These are phyloP conservation scores for Amanita subjunquillea DNA, from an alignment of 768 basidiomycete genomes.

Conservation along the genomic window DNA sequence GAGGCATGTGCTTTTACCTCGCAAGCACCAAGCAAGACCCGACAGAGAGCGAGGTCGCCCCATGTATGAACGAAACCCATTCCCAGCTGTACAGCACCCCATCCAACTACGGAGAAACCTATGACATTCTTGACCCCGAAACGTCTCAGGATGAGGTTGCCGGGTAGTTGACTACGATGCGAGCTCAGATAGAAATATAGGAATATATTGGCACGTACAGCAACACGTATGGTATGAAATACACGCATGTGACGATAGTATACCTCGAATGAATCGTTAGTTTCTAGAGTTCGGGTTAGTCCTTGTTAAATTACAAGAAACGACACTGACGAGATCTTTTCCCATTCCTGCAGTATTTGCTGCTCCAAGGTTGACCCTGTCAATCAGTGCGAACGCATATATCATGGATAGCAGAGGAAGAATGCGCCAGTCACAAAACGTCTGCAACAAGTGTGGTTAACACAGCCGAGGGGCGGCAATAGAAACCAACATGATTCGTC, in stretches of 20 bases:
- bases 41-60: conserved; percentile 27
- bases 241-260: conserved; percentile 31
- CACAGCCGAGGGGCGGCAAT: neutral
- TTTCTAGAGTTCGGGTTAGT: conserved; percentile 12
- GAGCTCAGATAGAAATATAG: neutral
- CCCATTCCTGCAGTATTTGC: conserved; percentile 36
- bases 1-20: conserved; percentile 20
- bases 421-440: conserved; percentile 31
- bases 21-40: conserved; percentile 33
- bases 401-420: conserved; percentile 29
- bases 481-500: conserved; percentile 23
- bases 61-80: conserved; percentile 36
- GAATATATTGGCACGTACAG: conserved; percentile 18
- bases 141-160: conserved; percentile 30
- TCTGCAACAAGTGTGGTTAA: conserved; percentile 14
- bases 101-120: conserved; percentile 27
- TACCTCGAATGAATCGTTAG: conserved; percentile 24
- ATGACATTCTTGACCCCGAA: conserved; percentile 36
- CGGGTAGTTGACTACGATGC: conserved; percentile 30
- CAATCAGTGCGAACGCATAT: conserved; percentile 33
- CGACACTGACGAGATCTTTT: conserved; percentile 19
- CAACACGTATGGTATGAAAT: conserved; percentile 35
- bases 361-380: conserved; percentile 32
- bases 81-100: conserved; percentile 33
- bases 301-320: neutral